phyloP scores from a whole-genome alignment of 1,139 yeast species.

The Scheffersomyces titani region DNA sequence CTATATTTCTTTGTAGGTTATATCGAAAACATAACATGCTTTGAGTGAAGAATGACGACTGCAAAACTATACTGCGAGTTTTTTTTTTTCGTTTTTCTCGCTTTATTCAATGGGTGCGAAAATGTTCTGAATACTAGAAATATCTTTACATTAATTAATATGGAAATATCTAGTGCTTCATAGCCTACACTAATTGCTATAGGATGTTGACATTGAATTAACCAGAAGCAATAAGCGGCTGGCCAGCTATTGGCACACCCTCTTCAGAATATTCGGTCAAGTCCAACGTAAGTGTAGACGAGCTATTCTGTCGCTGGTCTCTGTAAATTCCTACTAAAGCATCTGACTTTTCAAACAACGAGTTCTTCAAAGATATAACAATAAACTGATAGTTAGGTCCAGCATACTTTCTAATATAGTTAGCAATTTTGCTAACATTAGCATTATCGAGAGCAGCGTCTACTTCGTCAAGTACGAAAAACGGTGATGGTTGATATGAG shows the following conservation, averaged over 20 bases:
- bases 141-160: not conserved
- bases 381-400: conserved; percentile 86
- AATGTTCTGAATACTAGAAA: no score
- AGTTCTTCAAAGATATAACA: conserved; percentile 88
- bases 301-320: conserved; percentile 75
- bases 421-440: conserved; percentile 83
- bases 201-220: not conserved
- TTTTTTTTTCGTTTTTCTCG: not conserved
- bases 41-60: not conserved
- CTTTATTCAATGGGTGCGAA: not conserved
- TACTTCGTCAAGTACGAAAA: conserved; percentile 92
- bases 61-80: not conserved
- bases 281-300: conserved; percentile 75
- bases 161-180: not conserved
- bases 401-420: conserved; percentile 75
- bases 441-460: conserved; percentile 96
- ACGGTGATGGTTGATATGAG: conserved; percentile 90
- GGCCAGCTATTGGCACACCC: conserved; percentile 15
- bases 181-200: not conserved
- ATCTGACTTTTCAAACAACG: conserved; percentile 85
- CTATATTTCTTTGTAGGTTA: not conserved
- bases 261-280: conserved; percentile 60
- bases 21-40: not conserved
- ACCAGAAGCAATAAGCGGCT: not conserved
- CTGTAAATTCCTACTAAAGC: conserved; percentile 92